Base-by-base conservation (phyloP, 805 yeast species). In the Wickerhamiella bombiphila region DNA sequence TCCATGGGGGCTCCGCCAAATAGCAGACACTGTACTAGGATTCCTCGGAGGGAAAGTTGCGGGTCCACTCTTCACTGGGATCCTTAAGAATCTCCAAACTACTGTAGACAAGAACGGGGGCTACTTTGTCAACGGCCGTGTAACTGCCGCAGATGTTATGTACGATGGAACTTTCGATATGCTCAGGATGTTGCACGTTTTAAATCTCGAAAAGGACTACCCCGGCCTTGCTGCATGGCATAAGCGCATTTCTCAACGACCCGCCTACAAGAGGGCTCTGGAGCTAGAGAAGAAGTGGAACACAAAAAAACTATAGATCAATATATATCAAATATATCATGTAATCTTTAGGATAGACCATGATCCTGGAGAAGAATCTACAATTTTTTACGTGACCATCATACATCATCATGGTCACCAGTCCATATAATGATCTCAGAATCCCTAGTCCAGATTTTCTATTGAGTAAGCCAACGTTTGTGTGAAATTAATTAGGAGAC, bases 91-190 rank as follows among this genome's bases (percentile, higher is more conserved):
- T 42, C 50, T 74, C 35, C 74, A 73, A 36, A 44, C 45, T 6
- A 53, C 48, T 37, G 53, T 72, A 29, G 46, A 50, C 34, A 56
- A 64, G 37, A 73, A 66, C 48, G 54, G 55, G 21, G 77, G 76
- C 1, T 78, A 58, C 56, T 57, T 76, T 19, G 80, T 73, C 36
- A 79, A 80, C 32, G 69, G 69, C 43, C 70, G 68, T 36, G 49
- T 74, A 35, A 61, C 74, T 11, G 64, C 72, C 45, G 80, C 80
- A 4, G 88, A 78, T 53, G 65, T 78, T 38, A 63, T 74, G 52
- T 48, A 43, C 34, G 38, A 38, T 13, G 41, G 34, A 8, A 25
- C 44, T 5, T 16, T 45, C 6, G 34, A 24, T 29, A 40, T 34
- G 33, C 38, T 36, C 22, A 14, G 7, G 6, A 22, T 41, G 21